Evolutionary conservation across 164 flowering plant species (phyloP).

Genomic region (Aristolochia californica): DNA sequence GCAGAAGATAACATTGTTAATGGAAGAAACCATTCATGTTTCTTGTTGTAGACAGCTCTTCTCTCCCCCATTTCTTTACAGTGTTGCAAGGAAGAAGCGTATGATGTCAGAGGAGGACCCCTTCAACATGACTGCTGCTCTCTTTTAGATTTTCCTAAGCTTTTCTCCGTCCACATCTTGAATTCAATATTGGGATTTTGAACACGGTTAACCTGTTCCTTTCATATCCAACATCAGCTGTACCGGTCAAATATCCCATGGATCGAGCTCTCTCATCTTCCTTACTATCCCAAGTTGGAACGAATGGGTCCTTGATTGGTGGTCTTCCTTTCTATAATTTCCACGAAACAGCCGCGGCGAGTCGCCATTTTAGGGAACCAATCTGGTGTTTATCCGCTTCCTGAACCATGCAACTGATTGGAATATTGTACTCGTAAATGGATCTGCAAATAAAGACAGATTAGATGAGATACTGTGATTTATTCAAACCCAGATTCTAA

Average conservation of each 20-base stretch:
- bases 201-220: background rate
- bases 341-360: background rate
- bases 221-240: background rate
- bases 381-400: background rate
- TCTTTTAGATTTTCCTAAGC: conserved; percentile 1
- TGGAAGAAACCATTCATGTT: conserved; percentile 4
- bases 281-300: background rate
- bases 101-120: conserved; percentile 11
- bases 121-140: conserved; percentile 4
- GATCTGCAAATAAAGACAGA: too few relatives aligned
- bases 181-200: background rate
- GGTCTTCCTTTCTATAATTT: background rate
- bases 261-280: too few relatives aligned
- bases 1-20: conserved; percentile 7
- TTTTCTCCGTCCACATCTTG: conserved; percentile 3
- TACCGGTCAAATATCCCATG: background rate
- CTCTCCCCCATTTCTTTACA: background rate
- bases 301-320: background rate
- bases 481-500: background rate
- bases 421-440: background rate
- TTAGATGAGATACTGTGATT: background rate
- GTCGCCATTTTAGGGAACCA: background rate
- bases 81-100: conserved; percentile 5
- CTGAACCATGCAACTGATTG: too few relatives aligned
- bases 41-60: background rate